Evolutionary conservation across 768 basidiomycete genomes (phyloP).

Genomic region (Chalciporus piperatus): DNA sequence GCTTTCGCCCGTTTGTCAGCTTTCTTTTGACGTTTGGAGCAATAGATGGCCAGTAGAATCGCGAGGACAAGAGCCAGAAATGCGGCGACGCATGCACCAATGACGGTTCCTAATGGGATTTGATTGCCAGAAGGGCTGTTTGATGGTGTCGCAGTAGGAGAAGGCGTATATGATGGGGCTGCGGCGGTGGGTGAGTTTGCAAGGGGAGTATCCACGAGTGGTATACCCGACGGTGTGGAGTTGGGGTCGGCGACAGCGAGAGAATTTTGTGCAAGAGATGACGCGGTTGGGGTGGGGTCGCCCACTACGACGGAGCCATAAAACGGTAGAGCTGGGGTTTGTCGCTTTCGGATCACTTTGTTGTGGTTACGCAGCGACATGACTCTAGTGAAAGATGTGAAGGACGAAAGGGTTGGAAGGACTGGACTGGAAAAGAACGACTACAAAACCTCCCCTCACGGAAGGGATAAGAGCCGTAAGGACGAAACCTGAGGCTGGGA

Average conservation of each 20-base stretch:
- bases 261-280: constrained; percentile 23
- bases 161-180: constrained; percentile 8
- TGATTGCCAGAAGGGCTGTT: constrained; percentile 13
- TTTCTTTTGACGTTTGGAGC: constrained; percentile 43
- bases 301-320: constrained; percentile 26
- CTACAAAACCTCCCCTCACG: constrained; percentile 16
- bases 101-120: constrained; percentile 45
- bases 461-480: constrained; percentile 17
- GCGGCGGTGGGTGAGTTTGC: neutral
- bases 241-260: neutral
- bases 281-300: constrained; percentile 25
- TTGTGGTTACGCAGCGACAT: constrained; percentile 19
- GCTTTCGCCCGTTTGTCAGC: constrained; percentile 23
- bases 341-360: constrained; percentile 14
- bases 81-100: constrained; percentile 63
- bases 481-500: neutral
- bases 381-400: constrained; percentile 1
- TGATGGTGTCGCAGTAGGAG: constrained; percentile 6
- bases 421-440: constrained; percentile 19
- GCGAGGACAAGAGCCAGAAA: constrained; percentile 48
- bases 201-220: constrained; percentile 9
- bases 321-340: constrained; percentile 4
- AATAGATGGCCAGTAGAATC: constrained; percentile 52
- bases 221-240: constrained; percentile 6
- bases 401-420: constrained; percentile 4